A percentile compares a stretch with the other conserved stretches of the same genome.
These are phyloP conservation scores for Sclerotinia nivalis DNA, from an alignment of 2,329 filamentous ascomycete genomes.

Conservation along the genomic window DNA sequence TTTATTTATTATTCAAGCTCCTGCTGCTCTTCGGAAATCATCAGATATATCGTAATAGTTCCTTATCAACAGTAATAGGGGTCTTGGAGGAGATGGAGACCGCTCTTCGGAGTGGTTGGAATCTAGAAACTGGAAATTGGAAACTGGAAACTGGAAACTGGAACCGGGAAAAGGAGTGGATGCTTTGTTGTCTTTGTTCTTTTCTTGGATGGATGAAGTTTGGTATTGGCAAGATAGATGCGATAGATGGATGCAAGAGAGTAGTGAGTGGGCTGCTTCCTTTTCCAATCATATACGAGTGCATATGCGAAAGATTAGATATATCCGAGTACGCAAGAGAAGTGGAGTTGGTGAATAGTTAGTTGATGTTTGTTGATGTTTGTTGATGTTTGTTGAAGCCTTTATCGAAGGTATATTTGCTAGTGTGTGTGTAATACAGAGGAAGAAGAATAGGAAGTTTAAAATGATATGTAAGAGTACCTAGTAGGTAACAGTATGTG, in stretches of 20 bases:
- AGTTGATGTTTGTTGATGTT: background rate
- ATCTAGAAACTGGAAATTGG: background rate
- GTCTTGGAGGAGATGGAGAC: slow-evolving; percentile 9
- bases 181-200: slow-evolving; percentile 20
- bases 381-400: background rate
- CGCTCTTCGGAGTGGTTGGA: background rate
- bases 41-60: background rate
- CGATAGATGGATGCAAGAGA: background rate
- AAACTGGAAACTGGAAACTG: background rate
- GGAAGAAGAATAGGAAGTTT: too few relatives aligned
- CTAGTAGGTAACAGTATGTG: background rate
- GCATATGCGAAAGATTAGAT: slow-evolving; percentile 6
- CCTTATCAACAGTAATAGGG: background rate
- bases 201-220: background rate
- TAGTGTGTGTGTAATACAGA: background rate
- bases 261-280: background rate
- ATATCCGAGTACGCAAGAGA: slow-evolving; percentile 6
- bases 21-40: background rate
- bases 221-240: background rate
- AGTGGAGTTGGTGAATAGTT: background rate
- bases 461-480: too few relatives aligned
- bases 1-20: background rate
- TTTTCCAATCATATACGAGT: background rate
- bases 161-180: background rate
- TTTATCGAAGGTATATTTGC: background rate